A percentile compares a stretch with the other conserved stretches of the same genome.
Conservation (phyloP, 805 yeast genomes). For the Spathaspora sp. region DNA sequence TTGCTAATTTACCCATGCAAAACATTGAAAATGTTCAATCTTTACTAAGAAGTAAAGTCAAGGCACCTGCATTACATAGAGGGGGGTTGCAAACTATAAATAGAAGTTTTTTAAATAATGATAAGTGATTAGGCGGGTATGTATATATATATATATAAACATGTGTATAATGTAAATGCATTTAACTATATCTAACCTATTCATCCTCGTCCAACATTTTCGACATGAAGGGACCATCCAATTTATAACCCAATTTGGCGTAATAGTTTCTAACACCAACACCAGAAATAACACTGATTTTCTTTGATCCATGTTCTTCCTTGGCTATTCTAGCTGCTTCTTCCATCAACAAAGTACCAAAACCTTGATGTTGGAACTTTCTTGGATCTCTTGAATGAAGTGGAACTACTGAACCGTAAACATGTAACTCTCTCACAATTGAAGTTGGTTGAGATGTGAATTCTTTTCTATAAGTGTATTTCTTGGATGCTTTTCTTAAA, state of each 20-base stretch:
- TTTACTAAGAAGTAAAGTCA: slow-evolving; percentile 36
- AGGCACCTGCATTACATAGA: slow-evolving; percentile 42
- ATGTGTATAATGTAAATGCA: neutral
- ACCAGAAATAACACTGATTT: slow-evolving; percentile 92
- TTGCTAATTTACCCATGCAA: slow-evolving; percentile 4
- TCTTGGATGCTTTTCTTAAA: slow-evolving; percentile 82
- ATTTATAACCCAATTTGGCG: slow-evolving; percentile 81
- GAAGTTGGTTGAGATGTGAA: slow-evolving; percentile 81
- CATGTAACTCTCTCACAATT: slow-evolving; percentile 94
- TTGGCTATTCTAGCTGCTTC: slow-evolving; percentile 95
- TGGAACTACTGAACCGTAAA: slow-evolving; percentile 96
- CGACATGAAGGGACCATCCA: slow-evolving; percentile 99
- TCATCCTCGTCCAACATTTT: slow-evolving; percentile 28
- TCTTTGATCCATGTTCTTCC: slow-evolving; percentile 90
- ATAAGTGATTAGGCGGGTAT: neutral
- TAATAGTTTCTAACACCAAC: slow-evolving; percentile 97
- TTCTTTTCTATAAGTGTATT: slow-evolving; percentile 88
- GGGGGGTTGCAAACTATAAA: slow-evolving; percentile 29
- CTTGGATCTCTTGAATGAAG: slow-evolving; percentile 94
- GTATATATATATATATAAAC: neutral
- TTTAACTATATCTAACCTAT: neutral
- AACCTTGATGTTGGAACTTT: slow-evolving; percentile 98
- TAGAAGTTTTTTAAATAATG: slow-evolving; percentile 10
- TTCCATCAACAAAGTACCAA: slow-evolving; percentile 95
- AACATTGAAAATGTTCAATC: slow-evolving; percentile 34